Percentiles rank a stretch among this genome's conserved stretches.
Conservation (phyloP, 306 rosid species). For the Cicer cuneatum region DNA sequence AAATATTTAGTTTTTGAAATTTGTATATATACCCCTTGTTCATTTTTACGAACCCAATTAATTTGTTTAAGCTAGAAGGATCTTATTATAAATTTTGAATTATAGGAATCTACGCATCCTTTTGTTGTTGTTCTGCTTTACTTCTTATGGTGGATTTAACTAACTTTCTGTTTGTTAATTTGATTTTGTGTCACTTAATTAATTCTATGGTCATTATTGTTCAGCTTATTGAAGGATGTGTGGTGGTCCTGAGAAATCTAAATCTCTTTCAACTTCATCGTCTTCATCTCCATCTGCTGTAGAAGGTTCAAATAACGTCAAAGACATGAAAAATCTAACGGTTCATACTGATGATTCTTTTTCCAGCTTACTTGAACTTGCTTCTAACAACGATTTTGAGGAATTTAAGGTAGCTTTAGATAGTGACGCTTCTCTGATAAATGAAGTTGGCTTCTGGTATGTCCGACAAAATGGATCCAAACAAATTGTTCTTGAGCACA, state of each 20-base stretch:
- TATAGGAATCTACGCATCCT: background rate
- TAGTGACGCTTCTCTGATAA: conserved; percentile 54
- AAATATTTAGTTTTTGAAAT: background rate
- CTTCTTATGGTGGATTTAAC: background rate
- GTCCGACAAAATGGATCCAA: conserved; percentile 75
- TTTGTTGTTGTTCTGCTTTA: background rate
- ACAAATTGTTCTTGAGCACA: conserved; percentile 69
- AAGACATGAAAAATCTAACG: conserved; percentile 65
- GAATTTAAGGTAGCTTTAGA: conserved; percentile 63
- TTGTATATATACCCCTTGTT: background rate
- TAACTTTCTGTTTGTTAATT: background rate
- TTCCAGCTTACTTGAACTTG: conserved; percentile 69
- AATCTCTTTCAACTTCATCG: conserved; percentile 47
- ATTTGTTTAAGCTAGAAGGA: background rate
- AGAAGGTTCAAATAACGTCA: conserved; percentile 50
- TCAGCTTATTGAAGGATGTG: conserved; percentile 70
- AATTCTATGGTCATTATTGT: conserved; percentile 29
- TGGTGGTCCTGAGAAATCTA: conserved; percentile 69
- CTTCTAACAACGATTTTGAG: conserved; percentile 81
- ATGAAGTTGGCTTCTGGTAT: conserved; percentile 77
- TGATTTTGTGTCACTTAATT: conserved; percentile 3
- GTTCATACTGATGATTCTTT: conserved; percentile 69
- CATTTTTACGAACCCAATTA: background rate
- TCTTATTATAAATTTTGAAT: background rate
- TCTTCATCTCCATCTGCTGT: conserved; percentile 46